phyloP scores from a whole-genome alignment of 257 asterid species.

The Gentiana macrophylla region DNA sequence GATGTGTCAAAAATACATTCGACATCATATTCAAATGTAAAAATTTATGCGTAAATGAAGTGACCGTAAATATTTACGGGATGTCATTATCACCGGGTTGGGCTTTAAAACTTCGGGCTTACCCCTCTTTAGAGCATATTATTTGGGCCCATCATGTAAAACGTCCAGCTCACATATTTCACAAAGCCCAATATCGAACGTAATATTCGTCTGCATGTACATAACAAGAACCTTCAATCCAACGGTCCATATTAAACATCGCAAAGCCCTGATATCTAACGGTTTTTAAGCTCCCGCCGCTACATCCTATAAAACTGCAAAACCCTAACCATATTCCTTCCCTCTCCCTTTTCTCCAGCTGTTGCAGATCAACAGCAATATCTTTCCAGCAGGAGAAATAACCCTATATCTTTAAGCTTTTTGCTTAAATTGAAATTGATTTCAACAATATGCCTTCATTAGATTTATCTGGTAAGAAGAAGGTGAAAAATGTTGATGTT shows the following conservation, averaged over 20 bases:
- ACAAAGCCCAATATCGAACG: no score
- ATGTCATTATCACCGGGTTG: no score
- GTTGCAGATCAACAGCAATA: slow-evolving; percentile 20
- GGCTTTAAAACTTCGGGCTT: no score
- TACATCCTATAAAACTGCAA: slow-evolving; percentile 24
- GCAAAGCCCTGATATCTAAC: slow-evolving; percentile 18
- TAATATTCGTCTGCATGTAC: no score
- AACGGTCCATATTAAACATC: slow-evolving; percentile 2
- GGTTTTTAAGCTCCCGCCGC: slow-evolving; percentile 9
- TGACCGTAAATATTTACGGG: no score
- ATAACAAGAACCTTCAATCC: slow-evolving; percentile 7
- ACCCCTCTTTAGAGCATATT: no score
- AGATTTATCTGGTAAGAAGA: slow-evolving; percentile 32
- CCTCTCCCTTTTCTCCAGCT: slow-evolving; percentile 30
- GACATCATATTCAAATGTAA: no score
- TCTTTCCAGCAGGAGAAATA: slow-evolving; percentile 26
- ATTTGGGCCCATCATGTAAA: no score
- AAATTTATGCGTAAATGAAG: no score
- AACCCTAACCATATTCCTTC: slow-evolving; percentile 27
- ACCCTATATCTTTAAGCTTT: not conserved
- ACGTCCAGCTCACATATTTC: no score
- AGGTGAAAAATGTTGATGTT: slow-evolving; percentile 16
- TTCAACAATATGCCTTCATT: slow-evolving; percentile 43
- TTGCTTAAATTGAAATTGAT: not conserved
- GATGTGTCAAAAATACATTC: no score